Base-by-base conservation (phyloP, 768 basidiomycete species). In the Mycena polygramma region DNA sequence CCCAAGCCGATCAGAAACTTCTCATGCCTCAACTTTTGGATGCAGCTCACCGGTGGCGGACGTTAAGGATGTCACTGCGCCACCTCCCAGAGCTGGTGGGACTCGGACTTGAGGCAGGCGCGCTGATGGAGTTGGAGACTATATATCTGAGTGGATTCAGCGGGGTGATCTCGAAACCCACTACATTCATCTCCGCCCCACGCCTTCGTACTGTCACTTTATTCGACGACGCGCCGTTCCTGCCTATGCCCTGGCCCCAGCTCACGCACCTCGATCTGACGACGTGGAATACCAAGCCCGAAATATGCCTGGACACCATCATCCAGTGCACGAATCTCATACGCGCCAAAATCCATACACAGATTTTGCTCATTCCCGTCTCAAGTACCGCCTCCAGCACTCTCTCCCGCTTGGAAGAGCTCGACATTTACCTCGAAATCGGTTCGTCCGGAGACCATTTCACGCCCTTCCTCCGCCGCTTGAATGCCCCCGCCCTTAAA, bases 241-340 rank as follows among this genome's bases (percentile, higher is more conserved):
- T 60, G 35, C 66, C 57, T 20, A 46, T 67, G n/a, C 66, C 66
- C 24, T 67, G 66, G 66, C 15, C 37, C n/a, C 66, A 67, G n/a
- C 57, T 67, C 46, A 59, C 26, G 24, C 13, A 19, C 22, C 22
- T 48, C 3, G 49, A 46, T 6, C 24, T 67, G 11, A 19, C 35
- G 19, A 10, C 48, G 24, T 35, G 8, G 43, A 4, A 9, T 17
- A 17, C 15, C 17, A 13, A 36, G 49, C 26, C 57, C 48, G 13
- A 57, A 48, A 15, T 48, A 22, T 36, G 39, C 52, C 11, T 67
- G 66, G n/a, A 45, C 51, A 22, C 55, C 57, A 45, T 59, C 2
- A n/a, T 52, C 57, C 17, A 59, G n/a, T 67, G 66, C 36, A 39
- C 57, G 24, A 60, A 45, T 15, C 46, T 67, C 20, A 11, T 39